phyloP scores from a whole-genome alignment of 148 eudicot species.

The Rhododendron molle region DNA sequence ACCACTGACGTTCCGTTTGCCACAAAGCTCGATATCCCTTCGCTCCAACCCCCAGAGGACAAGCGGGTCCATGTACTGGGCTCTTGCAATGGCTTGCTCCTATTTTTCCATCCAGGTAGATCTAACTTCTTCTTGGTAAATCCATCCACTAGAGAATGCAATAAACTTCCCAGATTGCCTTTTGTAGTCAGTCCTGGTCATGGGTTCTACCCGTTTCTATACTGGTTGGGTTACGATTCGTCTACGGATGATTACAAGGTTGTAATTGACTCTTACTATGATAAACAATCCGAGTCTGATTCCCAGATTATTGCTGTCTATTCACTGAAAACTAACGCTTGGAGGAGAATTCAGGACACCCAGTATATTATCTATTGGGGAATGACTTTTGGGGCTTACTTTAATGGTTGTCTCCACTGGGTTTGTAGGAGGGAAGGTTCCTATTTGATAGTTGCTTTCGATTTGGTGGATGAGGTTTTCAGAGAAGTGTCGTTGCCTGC shows the following conservation, averaged over 20 bases:
- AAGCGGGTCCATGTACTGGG: background rate
- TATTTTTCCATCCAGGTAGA: background rate
- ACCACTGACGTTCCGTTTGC: background rate
- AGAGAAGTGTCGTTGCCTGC: background rate
- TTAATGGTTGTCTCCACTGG: background rate
- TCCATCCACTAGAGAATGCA: background rate
- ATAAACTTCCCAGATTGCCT: background rate
- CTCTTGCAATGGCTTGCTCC: background rate
- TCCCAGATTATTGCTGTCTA: background rate
- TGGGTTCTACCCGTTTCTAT: background rate
- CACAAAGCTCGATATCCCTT: background rate
- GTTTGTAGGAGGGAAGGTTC: background rate
- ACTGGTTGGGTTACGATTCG: background rate
- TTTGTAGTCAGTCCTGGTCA: background rate
- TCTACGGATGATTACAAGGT: background rate
- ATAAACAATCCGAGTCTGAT: no score
- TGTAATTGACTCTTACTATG: background rate
- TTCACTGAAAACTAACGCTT: background rate
- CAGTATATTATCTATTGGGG: background rate
- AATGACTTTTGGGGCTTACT: background rate
- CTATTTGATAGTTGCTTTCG: background rate
- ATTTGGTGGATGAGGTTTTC: background rate
- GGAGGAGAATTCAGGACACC: background rate
- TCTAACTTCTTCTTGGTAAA: background rate
- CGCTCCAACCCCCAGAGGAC: background rate